Conservation (phyloP, 2,329 filamentous ascomycete species). For the Ceratocystis diversiconidia region DNA sequence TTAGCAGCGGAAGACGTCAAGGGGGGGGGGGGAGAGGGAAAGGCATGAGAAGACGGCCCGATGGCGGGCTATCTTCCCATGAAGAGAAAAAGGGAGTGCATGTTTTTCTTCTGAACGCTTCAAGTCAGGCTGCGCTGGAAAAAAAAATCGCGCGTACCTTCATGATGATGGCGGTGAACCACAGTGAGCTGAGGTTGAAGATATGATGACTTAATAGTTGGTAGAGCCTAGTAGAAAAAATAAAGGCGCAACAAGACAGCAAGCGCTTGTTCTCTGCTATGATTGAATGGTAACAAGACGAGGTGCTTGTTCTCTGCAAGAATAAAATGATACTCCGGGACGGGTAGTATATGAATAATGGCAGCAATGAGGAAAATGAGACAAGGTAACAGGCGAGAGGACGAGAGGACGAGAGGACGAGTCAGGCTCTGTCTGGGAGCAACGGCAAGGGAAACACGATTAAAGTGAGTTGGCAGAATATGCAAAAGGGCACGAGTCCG, state of each 20-base stretch:
- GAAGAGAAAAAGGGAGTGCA: not conserved
- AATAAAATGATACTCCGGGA: not conserved
- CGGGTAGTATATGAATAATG: not conserved
- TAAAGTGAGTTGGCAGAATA: not conserved
- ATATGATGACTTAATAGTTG: constrained; percentile 9
- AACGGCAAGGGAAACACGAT: no score
- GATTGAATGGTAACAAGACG: not conserved
- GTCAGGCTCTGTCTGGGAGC: no score
- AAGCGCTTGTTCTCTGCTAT: not conserved
- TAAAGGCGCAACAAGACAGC: not conserved
- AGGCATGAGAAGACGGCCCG: not conserved
- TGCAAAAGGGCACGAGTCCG: not conserved
- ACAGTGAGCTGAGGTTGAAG: constrained; percentile 19
- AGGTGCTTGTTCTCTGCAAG: constrained; percentile 3
- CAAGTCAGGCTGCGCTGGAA: constrained; percentile 18
- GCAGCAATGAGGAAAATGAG: no score
- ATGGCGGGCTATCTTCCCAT: no score
- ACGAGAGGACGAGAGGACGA: no score
- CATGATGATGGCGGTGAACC: constrained; percentile 19
- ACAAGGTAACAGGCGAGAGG: no score
- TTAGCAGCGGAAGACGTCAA: constrained; percentile 12
- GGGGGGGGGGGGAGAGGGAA: not conserved
- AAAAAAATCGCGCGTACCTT: constrained; percentile 19
- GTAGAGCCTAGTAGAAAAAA: not conserved
- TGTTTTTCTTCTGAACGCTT: constrained; percentile 18